Base-by-base conservation (phyloP, 1,284 basidiomycete species). In the Somion occarium region DNA sequence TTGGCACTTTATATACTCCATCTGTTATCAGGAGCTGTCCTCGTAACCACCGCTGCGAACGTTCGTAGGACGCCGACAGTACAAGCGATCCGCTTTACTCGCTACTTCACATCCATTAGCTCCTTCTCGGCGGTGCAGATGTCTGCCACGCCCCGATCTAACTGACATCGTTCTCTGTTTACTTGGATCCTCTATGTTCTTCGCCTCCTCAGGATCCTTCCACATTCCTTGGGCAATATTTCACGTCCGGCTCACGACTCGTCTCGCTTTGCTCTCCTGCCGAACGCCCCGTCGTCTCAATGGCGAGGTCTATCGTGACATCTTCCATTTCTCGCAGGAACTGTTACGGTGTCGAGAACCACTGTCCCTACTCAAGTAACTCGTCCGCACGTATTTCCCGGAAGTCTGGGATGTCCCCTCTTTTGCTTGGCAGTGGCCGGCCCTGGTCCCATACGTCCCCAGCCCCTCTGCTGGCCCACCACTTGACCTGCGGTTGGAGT, bases 341-440 rank as follows among this genome's bases (percentile, higher is more conserved):
- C 30, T 15, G 30, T 15, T 15, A 34, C 15, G 15, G 15, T 34
- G 30, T 34, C 30, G 7, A 15, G 30, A 34, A 15, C 30, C 15
- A 34, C 30, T 34, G 30, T 34, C 30, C 30, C 30, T 34, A 34
- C 30, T 7, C 30, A 7, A 15, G 7, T 34, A 7, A 34, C 15
- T 7, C 30, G 15, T 7, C 30, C 15, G 30, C 30, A 34, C 15
- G 15, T 34, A 34, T 34, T 43, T 43, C 42, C 42, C 42, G 22
- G 19, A 43, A 43, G 42, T 43, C 20, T 43, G 42, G 42, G 42
- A 43, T 43, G 20, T 43, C 42, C 42, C 5, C 22, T 43, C 42
- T 22, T 43, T 43, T 24, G 5, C 42, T 23, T 41, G 39, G 39
- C 18, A 41, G 39, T 22, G 15, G 15, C 39, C 34, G 11, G 38